A percentile compares a stretch with the other conserved stretches of the same genome.
Evolutionary conservation across 495 filamentous ascomycete genomes (phyloP).

Genomic region (Thermothielavioides terrestris): DNA sequence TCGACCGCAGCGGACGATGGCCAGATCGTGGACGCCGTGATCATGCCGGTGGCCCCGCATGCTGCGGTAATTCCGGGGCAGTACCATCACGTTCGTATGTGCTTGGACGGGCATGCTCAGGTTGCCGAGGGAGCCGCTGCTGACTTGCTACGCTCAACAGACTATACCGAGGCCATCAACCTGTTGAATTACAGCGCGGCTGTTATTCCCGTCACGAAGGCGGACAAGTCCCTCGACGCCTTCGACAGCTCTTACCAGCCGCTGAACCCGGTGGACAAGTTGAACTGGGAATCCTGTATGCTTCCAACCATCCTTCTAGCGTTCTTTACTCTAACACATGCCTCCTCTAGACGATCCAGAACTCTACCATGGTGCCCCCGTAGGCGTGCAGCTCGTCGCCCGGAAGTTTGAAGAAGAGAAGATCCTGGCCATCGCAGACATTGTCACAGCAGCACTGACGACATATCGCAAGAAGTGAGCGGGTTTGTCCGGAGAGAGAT

Average conservation of each 20-base stretch:
- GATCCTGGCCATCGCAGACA: background rate
- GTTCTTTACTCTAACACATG: background rate
- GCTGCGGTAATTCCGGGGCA: constrained; percentile 36
- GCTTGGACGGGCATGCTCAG: too few species aligned
- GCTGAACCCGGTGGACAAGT: background rate
- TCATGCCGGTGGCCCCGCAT: constrained; percentile 50
- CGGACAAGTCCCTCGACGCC: background rate
- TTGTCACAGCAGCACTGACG: too few species aligned
- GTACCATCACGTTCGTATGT: constrained; percentile 20
- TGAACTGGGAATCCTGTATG: background rate
- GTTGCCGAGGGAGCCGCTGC: background rate
- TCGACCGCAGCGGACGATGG: constrained; percentile 9
- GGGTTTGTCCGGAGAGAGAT: too few species aligned
- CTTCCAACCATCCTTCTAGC: background rate
- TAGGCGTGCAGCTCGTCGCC: background rate
- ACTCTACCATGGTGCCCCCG: background rate
- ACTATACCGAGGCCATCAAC: background rate
- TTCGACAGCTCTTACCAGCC: background rate
- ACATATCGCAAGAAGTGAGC: too few species aligned
- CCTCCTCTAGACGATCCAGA: background rate
- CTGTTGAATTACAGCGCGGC: background rate
- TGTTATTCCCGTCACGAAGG: background rate
- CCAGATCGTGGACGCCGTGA: constrained; percentile 41
- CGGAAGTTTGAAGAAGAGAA: background rate
- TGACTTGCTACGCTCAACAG: background rate